Evolutionary conservation across 1,284 basidiomycete genomes (phyloP).

Genomic region (Naganishia cerealis): DNA sequence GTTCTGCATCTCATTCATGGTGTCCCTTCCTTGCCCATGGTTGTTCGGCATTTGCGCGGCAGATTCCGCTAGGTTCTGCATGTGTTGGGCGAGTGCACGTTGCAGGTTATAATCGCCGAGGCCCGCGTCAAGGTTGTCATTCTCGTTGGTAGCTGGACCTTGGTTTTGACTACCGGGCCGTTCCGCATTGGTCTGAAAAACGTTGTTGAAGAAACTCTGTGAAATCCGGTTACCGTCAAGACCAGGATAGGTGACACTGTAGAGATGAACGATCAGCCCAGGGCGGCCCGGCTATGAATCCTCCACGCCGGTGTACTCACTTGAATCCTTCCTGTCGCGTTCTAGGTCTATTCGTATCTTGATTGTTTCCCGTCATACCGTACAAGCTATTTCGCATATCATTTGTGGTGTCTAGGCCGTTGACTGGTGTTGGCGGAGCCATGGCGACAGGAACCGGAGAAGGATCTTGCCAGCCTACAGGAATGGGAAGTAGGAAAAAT

Average conservation of each 20-base stretch:
- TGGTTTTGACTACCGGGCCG: slow-evolving; percentile 1
- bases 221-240: slow-evolving; percentile 12
- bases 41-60: background rate
- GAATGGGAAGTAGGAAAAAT: background rate
- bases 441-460: slow-evolving; percentile 20
- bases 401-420: background rate
- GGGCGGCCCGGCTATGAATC: background rate
- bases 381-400: slow-evolving; percentile 17
- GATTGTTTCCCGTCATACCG: background rate
- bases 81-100: slow-evolving; percentile 22
- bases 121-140: background rate
- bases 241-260: slow-evolving; percentile 5
- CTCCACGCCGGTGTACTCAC: background rate
- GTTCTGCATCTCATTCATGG: background rate
- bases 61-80: slow-evolving; percentile 12
- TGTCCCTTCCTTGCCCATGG: background rate
- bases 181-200: background rate
- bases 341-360: slow-evolving; percentile 13
- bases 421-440: slow-evolving; percentile 1
- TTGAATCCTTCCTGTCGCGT: slow-evolving; percentile 25
- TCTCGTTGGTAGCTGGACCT: background rate
- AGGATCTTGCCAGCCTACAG: slow-evolving; percentile 20
- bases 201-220: slow-evolving; percentile 26
- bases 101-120: slow-evolving; percentile 17
- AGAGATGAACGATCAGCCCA: background rate